These are phyloP conservation scores for Stevia rebaudiana DNA, from an alignment of 140 eudicot genomes.

Conservation along the genomic window DNA sequence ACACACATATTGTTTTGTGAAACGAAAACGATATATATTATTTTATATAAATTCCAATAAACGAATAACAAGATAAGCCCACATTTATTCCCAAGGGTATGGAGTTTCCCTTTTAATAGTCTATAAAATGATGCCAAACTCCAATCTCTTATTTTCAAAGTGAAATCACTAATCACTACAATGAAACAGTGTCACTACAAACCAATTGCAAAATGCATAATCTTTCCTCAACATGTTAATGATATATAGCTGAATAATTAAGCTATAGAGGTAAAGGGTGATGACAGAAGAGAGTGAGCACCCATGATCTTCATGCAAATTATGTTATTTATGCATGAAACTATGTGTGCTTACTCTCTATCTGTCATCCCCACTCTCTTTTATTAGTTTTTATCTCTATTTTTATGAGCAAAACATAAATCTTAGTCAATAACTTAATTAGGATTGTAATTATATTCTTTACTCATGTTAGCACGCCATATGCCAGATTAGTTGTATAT, in stretches of 20 bases:
- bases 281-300: constrained; percentile 34
- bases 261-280: constrained; percentile 28
- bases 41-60: neutral
- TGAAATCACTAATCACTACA: constrained; percentile 17
- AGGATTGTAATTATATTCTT: too few relatives aligned
- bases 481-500: neutral
- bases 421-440: neutral
- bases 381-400: neutral
- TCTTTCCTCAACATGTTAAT: neutral
- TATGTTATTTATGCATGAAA: constrained; percentile 6
- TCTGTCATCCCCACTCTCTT: constrained; percentile 8
- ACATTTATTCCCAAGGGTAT: constrained; percentile 15
- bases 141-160: constrained; percentile 14
- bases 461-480: neutral
- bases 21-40: neutral
- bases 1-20: neutral
- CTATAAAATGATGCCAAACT: constrained; percentile 31
- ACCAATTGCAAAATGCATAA: constrained; percentile 18
- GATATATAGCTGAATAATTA: neutral
- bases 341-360: constrained; percentile 14
- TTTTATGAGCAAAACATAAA: neutral
- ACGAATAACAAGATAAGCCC: constrained; percentile 1
- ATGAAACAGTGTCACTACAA: constrained; percentile 31
- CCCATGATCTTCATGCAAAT: constrained; percentile 17
- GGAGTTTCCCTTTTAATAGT: neutral